These are phyloP conservation scores for Diplodia seriata DNA, from an alignment of 2,329 filamentous ascomycete genomes.

Conservation along the genomic window DNA sequence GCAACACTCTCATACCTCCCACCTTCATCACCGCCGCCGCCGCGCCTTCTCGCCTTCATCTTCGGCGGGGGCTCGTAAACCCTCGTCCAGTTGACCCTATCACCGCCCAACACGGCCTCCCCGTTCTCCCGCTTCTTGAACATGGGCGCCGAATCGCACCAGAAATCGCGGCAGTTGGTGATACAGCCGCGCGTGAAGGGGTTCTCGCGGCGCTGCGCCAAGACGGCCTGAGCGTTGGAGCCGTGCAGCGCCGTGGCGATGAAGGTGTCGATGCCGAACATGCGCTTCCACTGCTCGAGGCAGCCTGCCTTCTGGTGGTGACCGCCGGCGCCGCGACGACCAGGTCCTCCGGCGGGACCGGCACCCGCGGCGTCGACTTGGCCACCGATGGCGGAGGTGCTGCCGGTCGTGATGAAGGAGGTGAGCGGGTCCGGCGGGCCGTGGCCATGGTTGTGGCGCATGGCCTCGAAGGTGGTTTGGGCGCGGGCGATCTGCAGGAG, in stretches of 20 bases:
- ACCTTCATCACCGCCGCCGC: not conserved
- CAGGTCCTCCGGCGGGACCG: constrained; percentile 61
- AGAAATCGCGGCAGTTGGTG: constrained; percentile 96
- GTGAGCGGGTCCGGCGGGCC: constrained; percentile 66
- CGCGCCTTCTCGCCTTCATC: constrained; percentile 62
- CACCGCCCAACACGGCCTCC: constrained; percentile 76
- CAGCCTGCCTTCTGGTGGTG: constrained; percentile 68
- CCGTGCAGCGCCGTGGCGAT: constrained; percentile 86
- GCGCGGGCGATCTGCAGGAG: constrained; percentile 90
- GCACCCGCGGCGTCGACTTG: constrained; percentile 62
- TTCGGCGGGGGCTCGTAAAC: constrained; percentile 85
- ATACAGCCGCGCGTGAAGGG: constrained; percentile 84
- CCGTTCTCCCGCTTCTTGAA: constrained; percentile 79
- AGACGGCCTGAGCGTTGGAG: constrained; percentile 62
- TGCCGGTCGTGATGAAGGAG: constrained; percentile 76
- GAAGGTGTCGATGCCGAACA: constrained; percentile 92
- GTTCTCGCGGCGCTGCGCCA: constrained; percentile 66
- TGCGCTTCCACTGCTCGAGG: constrained; percentile 78
- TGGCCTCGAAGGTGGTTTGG: constrained; percentile 96
- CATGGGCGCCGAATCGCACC: constrained; percentile 85
- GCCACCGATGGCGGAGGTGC: constrained; percentile 69
- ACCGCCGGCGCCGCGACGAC: constrained; percentile 37
- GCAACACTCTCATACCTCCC: constrained; percentile 33
- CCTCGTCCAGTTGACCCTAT: constrained; percentile 81
- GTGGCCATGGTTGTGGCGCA: constrained; percentile 75